Evolutionary conservation across 257 asterid species (phyloP).

Genomic region (Sherardia arvensis): DNA sequence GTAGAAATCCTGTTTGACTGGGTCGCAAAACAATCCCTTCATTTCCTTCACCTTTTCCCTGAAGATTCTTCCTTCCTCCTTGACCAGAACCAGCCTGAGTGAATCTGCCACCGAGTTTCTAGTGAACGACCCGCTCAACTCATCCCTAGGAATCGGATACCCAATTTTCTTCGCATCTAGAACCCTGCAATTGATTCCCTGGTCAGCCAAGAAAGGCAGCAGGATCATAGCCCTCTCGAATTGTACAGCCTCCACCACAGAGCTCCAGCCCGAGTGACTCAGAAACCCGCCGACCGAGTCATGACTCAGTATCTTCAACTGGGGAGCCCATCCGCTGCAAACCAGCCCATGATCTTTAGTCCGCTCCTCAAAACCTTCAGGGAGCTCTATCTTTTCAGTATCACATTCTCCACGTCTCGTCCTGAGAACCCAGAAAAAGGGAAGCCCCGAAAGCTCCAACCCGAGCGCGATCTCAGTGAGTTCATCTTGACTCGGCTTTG

Average conservation of each 20-base stretch:
- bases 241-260: conserved; percentile 26
- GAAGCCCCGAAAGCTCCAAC: conserved; percentile 22
- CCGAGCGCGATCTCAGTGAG: conserved; percentile 23
- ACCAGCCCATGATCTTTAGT: conserved; percentile 17
- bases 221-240: conserved; percentile 15
- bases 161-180: conserved; percentile 24
- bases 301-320: conserved; percentile 20
- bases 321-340: conserved; percentile 31
- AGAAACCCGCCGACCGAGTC: no score
- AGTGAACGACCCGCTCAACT: conserved; percentile 20
- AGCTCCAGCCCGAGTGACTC: conserved; percentile 35
- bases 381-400: conserved; percentile 8
- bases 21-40: conserved; percentile 11
- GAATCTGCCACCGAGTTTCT: conserved; percentile 21
- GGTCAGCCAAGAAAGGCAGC: conserved; percentile 23
- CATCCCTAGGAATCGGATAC: conserved; percentile 18
- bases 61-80: conserved; percentile 20
- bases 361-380: conserved; percentile 23
- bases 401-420: conserved; percentile 16
- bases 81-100: conserved; percentile 20
- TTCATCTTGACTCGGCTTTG: conserved; percentile 25
- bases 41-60: conserved; percentile 23
- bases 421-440: conserved; percentile 25
- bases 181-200: conserved; percentile 17
- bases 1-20: conserved; percentile 8